phyloP scores from a whole-genome alignment of 441 rosid genomes.

The Pelargonium fulgidum region DNA sequence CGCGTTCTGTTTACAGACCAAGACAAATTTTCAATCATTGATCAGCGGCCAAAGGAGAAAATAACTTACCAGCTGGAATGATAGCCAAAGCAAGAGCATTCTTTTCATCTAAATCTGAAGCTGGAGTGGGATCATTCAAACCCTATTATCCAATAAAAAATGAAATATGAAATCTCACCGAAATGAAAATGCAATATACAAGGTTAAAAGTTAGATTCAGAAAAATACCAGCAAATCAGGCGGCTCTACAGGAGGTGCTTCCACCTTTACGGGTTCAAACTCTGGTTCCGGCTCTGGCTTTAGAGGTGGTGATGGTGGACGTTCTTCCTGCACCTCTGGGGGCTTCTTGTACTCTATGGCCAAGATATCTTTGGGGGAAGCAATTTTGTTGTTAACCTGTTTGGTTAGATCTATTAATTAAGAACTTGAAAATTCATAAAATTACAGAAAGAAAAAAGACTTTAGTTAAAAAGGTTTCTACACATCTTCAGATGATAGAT shows the following conservation, averaged over 20 bases:
- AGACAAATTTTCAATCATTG: too few species aligned
- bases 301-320: conserved; percentile 33
- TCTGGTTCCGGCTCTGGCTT: conserved; percentile 25
- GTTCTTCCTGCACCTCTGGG: conserved; percentile 1
- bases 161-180: background rate
- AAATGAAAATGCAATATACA: background rate
- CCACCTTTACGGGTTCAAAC: conserved; percentile 61
- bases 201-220: background rate
- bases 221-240: conserved; percentile 73
- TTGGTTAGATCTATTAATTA: background rate
- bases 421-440: background rate
- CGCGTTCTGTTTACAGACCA: too few species aligned
- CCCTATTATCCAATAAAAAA: conserved; percentile 31
- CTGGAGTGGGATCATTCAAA: conserved; percentile 64
- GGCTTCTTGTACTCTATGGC: background rate
- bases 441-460: background rate
- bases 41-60: background rate
- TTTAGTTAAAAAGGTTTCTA: too few species aligned
- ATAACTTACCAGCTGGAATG: conserved; percentile 57
- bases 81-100: conserved; percentile 91
- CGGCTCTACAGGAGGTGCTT: conserved; percentile 52
- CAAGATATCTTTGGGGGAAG: conserved; percentile 6
- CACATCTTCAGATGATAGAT: too few species aligned
- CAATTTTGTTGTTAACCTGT: conserved; percentile 4
- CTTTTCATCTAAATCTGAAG: conserved; percentile 67